Evolutionary conservation across 306 rosid species (phyloP), one percentile per base, ranked within the genome.

Genomic region (Lathyrus sativus): DNA sequence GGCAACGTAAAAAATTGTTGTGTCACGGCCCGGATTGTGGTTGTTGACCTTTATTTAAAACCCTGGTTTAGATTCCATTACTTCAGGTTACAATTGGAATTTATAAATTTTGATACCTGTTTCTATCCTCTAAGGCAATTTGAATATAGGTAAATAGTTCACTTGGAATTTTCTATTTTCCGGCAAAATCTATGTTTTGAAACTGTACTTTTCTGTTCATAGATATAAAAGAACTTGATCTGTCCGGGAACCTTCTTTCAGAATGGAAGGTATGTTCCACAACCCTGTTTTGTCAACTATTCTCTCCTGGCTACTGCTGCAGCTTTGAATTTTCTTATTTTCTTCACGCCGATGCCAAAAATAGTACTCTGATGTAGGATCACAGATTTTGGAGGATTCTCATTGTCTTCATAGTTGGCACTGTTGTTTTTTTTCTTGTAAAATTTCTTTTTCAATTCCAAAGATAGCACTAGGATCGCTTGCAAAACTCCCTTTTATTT

Each of bases 171-270:
- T 59, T 66, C 61, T 57, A 12, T 35, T 6, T 50, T 53, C 2
- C 17, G 24, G 39, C 75, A 42, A 44, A 35, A 33, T 60, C 35
- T 38, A 22, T 78, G 66, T 41, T 37, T 57, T 73, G 65, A 51
- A 67, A 45, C 74, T 43, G 10, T 39, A 8, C 14, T 46, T 61
- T 81, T 65, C 54, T 28, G 22, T 71, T 82, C 63, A 75, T 82
- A 92, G 98, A 86, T 81, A 59, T 90, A 44, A 85, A 78, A 80
- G 91, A 83, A 85, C 96, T 93, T 67, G 96, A 90, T 80, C 83
- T 90, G 79, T 88, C 95, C 14, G 96, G 97, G 82, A 93, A 90
- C 84, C 81, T 93, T 64, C 84, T 93, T 53, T 88, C 87, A 9
- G 88, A 90, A 58, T 90, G 98, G 98, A 86, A 82, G 96, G 98